Percentiles rank a stretch among this genome's conserved stretches.
Conservation (phyloP, 192 early-diverging fungal species). For the Coemansia aciculifera region DNA sequence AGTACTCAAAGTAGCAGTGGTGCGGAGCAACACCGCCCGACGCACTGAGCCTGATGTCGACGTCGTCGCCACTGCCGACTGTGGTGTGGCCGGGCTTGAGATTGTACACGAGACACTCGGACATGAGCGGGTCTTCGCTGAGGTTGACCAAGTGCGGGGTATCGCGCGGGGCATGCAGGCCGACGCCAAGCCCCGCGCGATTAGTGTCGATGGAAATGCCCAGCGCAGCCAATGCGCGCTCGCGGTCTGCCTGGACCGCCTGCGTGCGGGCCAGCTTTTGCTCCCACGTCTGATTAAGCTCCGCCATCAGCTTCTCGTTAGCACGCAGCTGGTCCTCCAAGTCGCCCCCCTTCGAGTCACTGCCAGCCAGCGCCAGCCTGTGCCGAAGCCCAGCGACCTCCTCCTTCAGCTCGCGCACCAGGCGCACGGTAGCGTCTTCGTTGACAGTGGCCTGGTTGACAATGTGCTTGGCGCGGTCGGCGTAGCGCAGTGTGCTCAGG, state of each 20-base stretch:
- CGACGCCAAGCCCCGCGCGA: constrained; percentile 57
- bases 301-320: constrained; percentile 82
- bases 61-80: constrained; percentile 59
- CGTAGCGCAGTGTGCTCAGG: constrained; percentile 84
- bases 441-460: constrained; percentile 90
- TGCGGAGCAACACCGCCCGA: constrained; percentile 62
- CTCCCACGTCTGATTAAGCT: constrained; percentile 84
- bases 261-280: constrained; percentile 73
- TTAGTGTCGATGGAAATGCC: constrained; percentile 75
- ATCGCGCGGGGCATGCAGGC: constrained; percentile 73
- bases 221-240: constrained; percentile 73
- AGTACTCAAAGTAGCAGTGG: constrained; percentile 79
- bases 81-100: constrained; percentile 71
- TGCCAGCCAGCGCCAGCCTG: constrained; percentile 55
- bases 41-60: constrained; percentile 59
- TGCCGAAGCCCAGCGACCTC: constrained; percentile 70
- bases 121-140: constrained; percentile 86
- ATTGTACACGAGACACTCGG: constrained; percentile 88
- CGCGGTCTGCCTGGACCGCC: constrained; percentile 70
- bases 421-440: constrained; percentile 77
- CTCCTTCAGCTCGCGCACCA: constrained; percentile 81
- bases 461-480: constrained; percentile 87
- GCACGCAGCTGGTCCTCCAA: constrained; percentile 79
- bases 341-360: constrained; percentile 19
- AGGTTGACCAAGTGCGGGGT: constrained; percentile 87